phyloP scores from a whole-genome alignment of 2,329 filamentous ascomycete species.

The Lecanosticta acicola region DNA sequence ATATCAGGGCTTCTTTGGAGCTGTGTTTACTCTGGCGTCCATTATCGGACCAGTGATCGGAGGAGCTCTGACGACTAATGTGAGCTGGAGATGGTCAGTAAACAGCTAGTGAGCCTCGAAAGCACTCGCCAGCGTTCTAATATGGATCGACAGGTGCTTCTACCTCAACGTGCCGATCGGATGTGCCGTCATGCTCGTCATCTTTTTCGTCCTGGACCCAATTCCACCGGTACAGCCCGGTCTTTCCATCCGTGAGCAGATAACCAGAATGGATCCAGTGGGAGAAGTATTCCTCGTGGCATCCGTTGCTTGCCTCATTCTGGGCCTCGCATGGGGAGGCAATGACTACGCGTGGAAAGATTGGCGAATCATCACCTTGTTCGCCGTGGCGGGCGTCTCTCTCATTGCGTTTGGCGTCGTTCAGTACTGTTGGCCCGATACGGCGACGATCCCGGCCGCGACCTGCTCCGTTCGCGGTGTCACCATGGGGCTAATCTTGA shows the following conservation, averaged over 20 bases:
- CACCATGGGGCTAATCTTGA: slow-evolving; percentile 38
- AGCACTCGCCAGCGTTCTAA: neutral
- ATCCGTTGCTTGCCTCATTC: slow-evolving; percentile 38
- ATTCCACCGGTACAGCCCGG: neutral
- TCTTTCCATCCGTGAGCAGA: neutral
- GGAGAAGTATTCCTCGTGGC: slow-evolving; percentile 36
- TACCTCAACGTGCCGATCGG: slow-evolving; percentile 41
- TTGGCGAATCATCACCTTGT: slow-evolving; percentile 37
- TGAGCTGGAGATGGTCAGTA: slow-evolving; percentile 43
- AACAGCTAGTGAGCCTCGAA: neutral
- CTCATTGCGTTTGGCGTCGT: slow-evolving; percentile 34
- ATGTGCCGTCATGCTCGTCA: slow-evolving; percentile 33
- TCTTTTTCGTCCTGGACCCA: slow-evolving; percentile 34
- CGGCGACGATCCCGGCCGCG: slow-evolving; percentile 40
- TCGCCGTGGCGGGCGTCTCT: slow-evolving; percentile 30
- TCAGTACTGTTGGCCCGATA: slow-evolving; percentile 38
- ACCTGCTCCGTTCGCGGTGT: slow-evolving; percentile 39
- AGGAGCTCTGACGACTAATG: slow-evolving; percentile 42
- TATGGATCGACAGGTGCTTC: slow-evolving; percentile 13
- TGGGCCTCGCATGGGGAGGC: slow-evolving; percentile 45
- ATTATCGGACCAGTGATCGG: slow-evolving; percentile 49
- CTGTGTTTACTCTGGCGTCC: slow-evolving; percentile 38
- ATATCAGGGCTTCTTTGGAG: slow-evolving; percentile 29
- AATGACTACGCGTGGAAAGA: slow-evolving; percentile 30
- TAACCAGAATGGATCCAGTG: slow-evolving; percentile 36